Conservation (phyloP, 768 basidiomycete genomes). For the Panus rudis region DNA sequence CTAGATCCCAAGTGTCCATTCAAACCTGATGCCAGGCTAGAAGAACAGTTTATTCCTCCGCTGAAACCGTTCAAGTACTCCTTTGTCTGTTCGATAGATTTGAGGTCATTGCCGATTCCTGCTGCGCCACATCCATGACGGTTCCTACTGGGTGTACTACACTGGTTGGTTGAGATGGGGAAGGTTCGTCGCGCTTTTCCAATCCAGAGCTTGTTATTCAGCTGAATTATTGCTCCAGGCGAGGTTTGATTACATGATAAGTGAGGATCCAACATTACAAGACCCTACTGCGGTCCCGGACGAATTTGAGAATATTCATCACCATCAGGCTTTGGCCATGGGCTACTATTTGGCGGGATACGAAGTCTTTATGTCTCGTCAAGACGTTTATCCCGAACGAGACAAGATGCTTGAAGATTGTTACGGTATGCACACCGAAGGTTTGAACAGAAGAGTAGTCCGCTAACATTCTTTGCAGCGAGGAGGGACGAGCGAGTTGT, state of each 20-base stretch:
- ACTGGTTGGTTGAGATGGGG: constrained; percentile 87
- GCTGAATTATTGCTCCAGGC: constrained; percentile 16
- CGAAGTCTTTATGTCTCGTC: constrained; percentile 55
- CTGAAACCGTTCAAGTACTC: constrained; percentile 80
- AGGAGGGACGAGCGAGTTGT: constrained; percentile 65
- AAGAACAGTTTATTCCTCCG: constrained; percentile 77
- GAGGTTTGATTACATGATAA: constrained; percentile 42
- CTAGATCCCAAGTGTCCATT: constrained; percentile 66
- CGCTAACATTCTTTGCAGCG: constrained; percentile 31
- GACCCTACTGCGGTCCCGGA: constrained; percentile 54
- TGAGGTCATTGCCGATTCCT: constrained; percentile 81
- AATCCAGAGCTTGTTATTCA: no score
- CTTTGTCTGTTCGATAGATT: constrained; percentile 67
- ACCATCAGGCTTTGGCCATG: constrained; percentile 74
- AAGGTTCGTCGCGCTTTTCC: no score
- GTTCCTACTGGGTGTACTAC: constrained; percentile 73
- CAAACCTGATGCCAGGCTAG: constrained; percentile 48
- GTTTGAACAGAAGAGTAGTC: no score
- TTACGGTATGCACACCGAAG: constrained; percentile 68
- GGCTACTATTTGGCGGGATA: constrained; percentile 68
- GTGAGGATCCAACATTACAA: constrained; percentile 64
- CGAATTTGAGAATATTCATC: constrained; percentile 67
- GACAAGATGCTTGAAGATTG: constrained; percentile 66
- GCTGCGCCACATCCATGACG: constrained; percentile 95
- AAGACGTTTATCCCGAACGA: constrained; percentile 63